These are phyloP conservation scores for Stereum hirsutum DNA, from an alignment of 1,284 basidiomycete genomes.

Conservation along the genomic window DNA sequence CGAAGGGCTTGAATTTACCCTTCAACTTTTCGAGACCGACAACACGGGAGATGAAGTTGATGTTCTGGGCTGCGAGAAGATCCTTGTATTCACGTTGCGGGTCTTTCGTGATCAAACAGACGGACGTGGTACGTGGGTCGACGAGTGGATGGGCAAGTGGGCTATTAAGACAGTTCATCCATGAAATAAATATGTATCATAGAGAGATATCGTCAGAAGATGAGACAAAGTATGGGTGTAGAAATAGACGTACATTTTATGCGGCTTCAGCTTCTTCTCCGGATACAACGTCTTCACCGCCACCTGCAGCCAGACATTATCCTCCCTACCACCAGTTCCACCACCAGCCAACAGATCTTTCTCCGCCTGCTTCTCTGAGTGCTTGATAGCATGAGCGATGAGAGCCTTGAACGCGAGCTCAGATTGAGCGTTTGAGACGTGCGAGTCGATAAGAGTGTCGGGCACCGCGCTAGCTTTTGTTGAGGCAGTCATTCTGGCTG, in stretches of 20 bases:
- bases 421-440: constrained; percentile 68
- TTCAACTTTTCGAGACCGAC: constrained; percentile 86
- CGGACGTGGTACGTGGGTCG: constrained; percentile 68
- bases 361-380: constrained; percentile 56
- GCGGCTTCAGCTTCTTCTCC: constrained; percentile 72
- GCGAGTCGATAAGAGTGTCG: constrained; percentile 63
- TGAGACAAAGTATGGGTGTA: constrained; percentile 1
- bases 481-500: too few relatives aligned
- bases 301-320: constrained; percentile 80
- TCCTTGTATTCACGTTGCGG: constrained; percentile 97
- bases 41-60: constrained; percentile 89
- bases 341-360: constrained; percentile 72
- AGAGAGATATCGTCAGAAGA: not conserved
- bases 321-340: too few relatives aligned
- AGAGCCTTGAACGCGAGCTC: constrained; percentile 73
- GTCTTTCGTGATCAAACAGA: constrained; percentile 93
- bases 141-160: constrained; percentile 76
- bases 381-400: constrained; percentile 56
- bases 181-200: too few relatives aligned
- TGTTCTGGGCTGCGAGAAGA: constrained; percentile 65
- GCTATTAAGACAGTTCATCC: constrained; percentile 25
- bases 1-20: constrained; percentile 90
- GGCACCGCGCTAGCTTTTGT: too few relatives aligned
- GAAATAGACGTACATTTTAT: constrained; percentile 60
- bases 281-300: constrained; percentile 76